Conservation (phyloP, 2,329 filamentous ascomycete genomes). For the Microascus cirrosus region DNA sequence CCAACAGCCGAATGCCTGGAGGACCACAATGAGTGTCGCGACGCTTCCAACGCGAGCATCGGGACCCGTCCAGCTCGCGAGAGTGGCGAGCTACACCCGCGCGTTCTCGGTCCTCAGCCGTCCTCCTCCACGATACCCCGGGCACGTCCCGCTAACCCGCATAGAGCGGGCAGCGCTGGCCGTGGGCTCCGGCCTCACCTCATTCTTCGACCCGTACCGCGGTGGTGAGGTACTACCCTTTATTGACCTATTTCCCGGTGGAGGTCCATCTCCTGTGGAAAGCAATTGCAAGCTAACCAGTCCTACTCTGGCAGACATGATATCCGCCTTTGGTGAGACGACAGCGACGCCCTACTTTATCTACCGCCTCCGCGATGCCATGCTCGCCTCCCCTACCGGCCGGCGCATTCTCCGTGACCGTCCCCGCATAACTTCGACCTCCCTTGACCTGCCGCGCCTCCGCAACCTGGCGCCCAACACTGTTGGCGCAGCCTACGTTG, state of each 20-base stretch:
- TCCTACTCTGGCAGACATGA: constrained; percentile 55
- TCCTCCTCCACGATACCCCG: constrained; percentile 76
- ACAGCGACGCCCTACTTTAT: constrained; percentile 95
- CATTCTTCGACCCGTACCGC: constrained; percentile 65
- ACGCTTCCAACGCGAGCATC: background rate
- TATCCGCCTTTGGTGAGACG: constrained; percentile 86
- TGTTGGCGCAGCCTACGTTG: constrained; percentile 72
- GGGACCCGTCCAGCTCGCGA: background rate
- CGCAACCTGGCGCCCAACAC: constrained; percentile 60
- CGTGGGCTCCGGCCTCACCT: constrained; percentile 50
- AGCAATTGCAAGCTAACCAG: background rate
- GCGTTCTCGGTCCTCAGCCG: constrained; percentile 78
- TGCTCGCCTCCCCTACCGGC: constrained; percentile 76
- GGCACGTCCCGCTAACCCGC: constrained; percentile 78
- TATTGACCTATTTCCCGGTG: background rate
- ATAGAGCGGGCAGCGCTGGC: constrained; percentile 66
- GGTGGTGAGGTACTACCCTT: constrained; percentile 42
- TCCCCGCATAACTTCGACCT: constrained; percentile 74
- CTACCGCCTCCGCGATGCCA: constrained; percentile 77
- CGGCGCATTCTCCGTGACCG: constrained; percentile 84
- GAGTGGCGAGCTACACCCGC: background rate
- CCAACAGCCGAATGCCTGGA: background rate
- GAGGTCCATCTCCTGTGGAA: background rate
- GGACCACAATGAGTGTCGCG: background rate
- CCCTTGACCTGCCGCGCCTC: constrained; percentile 54